A percentile compares a stretch with the other conserved stretches of the same genome.
Evolutionary conservation across 1,284 basidiomycete species (phyloP).

Genomic region (Rhodofomes roseus): DNA sequence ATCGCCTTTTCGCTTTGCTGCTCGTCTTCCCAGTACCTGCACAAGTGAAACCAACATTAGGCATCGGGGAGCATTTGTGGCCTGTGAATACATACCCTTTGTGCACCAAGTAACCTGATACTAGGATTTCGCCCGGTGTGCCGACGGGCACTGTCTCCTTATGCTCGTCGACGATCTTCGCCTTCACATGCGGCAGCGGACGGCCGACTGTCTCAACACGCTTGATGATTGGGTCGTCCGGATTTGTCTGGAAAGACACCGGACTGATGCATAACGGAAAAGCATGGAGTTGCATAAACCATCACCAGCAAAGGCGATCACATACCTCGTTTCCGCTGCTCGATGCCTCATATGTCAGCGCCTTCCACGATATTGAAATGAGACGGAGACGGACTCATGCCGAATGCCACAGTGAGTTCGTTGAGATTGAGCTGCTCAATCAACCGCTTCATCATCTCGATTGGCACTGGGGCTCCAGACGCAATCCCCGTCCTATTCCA

Average conservation of each 20-base stretch:
- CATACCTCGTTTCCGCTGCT: constrained; percentile 35
- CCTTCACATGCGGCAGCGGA: constrained; percentile 72
- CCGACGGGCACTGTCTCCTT: constrained; percentile 64
- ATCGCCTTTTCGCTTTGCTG: constrained; percentile 66
- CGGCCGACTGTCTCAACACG: constrained; percentile 80
- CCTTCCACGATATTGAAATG: not conserved
- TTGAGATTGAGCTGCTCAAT: constrained; percentile 62
- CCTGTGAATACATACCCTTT: constrained; percentile 69
- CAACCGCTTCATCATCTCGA: constrained; percentile 71
- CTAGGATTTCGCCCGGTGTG: constrained; percentile 70
- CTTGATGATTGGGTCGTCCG: constrained; percentile 63
- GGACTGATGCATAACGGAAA: constrained; percentile 44
- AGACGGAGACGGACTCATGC: constrained; percentile 63
- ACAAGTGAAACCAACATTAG: not conserved
- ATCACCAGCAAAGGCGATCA: not conserved
- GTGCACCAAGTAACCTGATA: constrained; percentile 76
- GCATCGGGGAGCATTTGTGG: too few relatives aligned
- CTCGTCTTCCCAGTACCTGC: constrained; percentile 76
- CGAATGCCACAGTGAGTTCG: constrained; percentile 76
- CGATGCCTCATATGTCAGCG: not conserved
- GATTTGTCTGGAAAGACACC: constrained; percentile 76
- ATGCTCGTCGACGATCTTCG: constrained; percentile 62
- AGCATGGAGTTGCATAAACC: not conserved
- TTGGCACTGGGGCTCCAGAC: constrained; percentile 75
- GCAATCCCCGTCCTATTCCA: constrained; percentile 76